Evolutionary conservation across 495 filamentous ascomycete species (phyloP).

Genomic region (Penicillium fimorum): DNA sequence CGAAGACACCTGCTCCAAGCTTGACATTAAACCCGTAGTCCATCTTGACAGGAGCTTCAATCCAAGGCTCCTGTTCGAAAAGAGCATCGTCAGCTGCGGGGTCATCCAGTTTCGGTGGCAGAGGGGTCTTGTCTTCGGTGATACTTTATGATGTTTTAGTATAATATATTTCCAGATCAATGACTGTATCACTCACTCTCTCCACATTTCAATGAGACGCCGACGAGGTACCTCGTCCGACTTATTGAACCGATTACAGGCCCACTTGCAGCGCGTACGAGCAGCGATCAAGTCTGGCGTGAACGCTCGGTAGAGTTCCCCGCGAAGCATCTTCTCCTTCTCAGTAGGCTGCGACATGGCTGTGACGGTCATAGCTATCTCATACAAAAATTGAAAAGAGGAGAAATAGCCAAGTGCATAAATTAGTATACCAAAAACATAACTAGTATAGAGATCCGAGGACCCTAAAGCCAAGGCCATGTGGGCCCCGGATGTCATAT

Average conservation of each 20-base stretch:
- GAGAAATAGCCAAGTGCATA: not conserved
- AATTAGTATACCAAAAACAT: not conserved
- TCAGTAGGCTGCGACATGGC: conserved; percentile 29
- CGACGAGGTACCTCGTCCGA: conserved; percentile 57
- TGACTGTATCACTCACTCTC: conserved; percentile 57
- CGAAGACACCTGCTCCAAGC: conserved; percentile 64
- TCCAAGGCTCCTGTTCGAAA: conserved; percentile 60
- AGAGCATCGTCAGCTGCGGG: conserved; percentile 59
- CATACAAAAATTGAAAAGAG: not conserved
- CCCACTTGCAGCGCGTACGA: conserved; percentile 57
- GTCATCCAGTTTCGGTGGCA: conserved; percentile 55
- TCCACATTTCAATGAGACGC: conserved; percentile 64
- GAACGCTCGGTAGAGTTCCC: conserved; percentile 52
- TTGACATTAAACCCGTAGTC: conserved; percentile 78
- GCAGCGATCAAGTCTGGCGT: conserved; percentile 54
- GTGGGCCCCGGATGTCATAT: conserved; percentile 6
- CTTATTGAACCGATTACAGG: conserved; percentile 62
- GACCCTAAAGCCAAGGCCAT: not conserved
- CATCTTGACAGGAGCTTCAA: conserved; percentile 67
- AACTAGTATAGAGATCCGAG: not conserved
- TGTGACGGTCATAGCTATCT: not conserved
- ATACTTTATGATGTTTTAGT: conserved; percentile 43
- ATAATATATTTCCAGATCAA: not conserved
- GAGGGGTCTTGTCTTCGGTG: conserved; percentile 56
- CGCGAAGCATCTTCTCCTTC: conserved; percentile 39